A percentile compares a stretch with the other conserved stretches of the same genome.
Evolutionary conservation across 2,329 filamentous ascomycete genomes (phyloP).

Genomic region (Cytospora piceicola): DNA sequence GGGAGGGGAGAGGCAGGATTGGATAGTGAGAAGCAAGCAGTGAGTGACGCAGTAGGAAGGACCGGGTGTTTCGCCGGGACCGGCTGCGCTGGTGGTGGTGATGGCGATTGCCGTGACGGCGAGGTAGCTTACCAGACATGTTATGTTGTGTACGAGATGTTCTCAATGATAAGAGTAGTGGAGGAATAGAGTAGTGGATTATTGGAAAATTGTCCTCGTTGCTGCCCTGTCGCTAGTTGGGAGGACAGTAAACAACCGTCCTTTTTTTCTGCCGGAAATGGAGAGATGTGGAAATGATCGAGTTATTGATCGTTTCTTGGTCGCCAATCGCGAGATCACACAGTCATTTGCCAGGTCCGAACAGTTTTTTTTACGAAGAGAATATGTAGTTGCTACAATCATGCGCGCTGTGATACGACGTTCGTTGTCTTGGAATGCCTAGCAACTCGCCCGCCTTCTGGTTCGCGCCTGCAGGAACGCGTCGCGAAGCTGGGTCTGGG

Average conservation of each 20-base stretch:
- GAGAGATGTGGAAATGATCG: background rate
- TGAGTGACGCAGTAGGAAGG: background rate
- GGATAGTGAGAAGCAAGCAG: background rate
- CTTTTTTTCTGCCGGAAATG: background rate
- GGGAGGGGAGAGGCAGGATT: background rate
- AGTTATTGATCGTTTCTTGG: slow-evolving; percentile 12
- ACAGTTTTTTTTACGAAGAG: slow-evolving; percentile 15
- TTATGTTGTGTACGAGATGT: slow-evolving; percentile 24
- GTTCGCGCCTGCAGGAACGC: background rate
- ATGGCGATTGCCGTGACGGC: background rate
- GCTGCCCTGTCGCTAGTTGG: background rate
- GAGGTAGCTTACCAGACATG: slow-evolving; percentile 29
- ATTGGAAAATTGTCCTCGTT: background rate
- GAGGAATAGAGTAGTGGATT: background rate
- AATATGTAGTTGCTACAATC: slow-evolving; percentile 8
- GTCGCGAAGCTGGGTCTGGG: background rate
- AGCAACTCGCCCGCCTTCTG: background rate
- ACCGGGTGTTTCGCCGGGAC: background rate
- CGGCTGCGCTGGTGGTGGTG: background rate
- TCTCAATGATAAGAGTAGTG: background rate
- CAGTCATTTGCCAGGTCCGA: slow-evolving; percentile 13
- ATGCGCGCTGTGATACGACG: slow-evolving; percentile 9
- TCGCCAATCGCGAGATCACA: slow-evolving; percentile 14
- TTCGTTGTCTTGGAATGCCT: slow-evolving; percentile 4
- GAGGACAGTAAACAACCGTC: background rate